These are phyloP conservation scores for Rhododendron ovatum DNA, from an alignment of 148 eudicot species.

Conservation along the genomic window DNA sequence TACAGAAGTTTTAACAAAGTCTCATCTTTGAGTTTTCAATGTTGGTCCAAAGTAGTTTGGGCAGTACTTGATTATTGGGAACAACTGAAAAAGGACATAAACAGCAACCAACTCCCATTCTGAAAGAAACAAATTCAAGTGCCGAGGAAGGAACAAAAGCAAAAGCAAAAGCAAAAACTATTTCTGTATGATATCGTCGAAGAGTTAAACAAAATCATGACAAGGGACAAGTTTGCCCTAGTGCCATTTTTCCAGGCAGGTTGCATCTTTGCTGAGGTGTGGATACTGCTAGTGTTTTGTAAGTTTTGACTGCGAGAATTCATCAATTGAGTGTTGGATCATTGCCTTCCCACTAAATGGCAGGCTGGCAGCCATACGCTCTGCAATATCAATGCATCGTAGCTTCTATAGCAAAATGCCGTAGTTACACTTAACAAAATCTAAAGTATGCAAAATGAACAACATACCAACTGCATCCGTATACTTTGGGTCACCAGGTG, in stretches of 20 bases:
- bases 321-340: neutral
- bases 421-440: neutral
- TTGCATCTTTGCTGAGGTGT: neutral
- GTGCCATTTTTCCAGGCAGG: neutral
- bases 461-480: slow-evolving; percentile 78
- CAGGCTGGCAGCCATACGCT: neutral
- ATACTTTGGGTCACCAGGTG: slow-evolving; percentile 68
- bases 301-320: neutral
- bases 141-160: neutral
- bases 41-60: neutral
- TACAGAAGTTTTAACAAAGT: neutral
- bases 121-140: neutral
- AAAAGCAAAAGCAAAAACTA: neutral
- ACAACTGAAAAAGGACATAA: neutral
- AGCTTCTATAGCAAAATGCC: neutral
- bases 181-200: neutral
- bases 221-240: neutral
- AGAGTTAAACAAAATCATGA: neutral
- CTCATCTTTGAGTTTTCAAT: neutral
- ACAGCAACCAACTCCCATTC: neutral
- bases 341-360: neutral
- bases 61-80: neutral
- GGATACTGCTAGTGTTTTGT: neutral
- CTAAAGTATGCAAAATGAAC: neutral
- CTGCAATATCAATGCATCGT: neutral